phyloP scores from a whole-genome alignment of 2,329 filamentous ascomycete genomes.

The Fusarium verrucosum region DNA sequence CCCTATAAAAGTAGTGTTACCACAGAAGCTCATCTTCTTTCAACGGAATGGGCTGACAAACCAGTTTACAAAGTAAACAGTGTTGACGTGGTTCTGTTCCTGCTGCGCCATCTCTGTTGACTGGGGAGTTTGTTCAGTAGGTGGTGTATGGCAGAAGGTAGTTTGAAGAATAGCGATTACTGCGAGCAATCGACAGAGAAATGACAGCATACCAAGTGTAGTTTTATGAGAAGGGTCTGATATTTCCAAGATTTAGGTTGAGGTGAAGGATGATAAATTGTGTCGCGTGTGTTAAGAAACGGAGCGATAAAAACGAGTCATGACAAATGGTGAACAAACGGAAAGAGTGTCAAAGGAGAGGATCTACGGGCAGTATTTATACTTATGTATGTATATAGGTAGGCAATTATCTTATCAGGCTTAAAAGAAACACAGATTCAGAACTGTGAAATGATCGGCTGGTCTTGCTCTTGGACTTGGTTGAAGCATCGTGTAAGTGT shows the following conservation, averaged over 20 bases:
- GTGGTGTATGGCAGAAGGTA: slow-evolving; percentile 34
- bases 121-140: slow-evolving; percentile 14
- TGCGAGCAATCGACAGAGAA: slow-evolving; percentile 42
- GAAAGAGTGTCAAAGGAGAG: not conserved
- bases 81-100: slow-evolving; percentile 33
- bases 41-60: not conserved
- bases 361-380: not conserved
- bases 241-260: not conserved
- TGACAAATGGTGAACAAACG: not conserved
- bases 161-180: slow-evolving; percentile 43
- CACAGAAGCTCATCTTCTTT: slow-evolving; percentile 57
- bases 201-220: slow-evolving; percentile 39
- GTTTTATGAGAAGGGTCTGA: not conserved
- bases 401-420: not conserved
- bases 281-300: not conserved
- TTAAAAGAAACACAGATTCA: not conserved
- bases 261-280: not conserved
- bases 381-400: too few species aligned
- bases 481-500: not conserved
- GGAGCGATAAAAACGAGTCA: too few species aligned
- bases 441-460: not conserved
- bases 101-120: slow-evolving; percentile 29
- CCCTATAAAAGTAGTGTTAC: slow-evolving; percentile 12
- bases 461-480: not conserved
- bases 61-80: slow-evolving; percentile 31